phyloP scores from a whole-genome alignment of 2,329 filamentous ascomycete genomes.

The Sporothrix schenckii region DNA sequence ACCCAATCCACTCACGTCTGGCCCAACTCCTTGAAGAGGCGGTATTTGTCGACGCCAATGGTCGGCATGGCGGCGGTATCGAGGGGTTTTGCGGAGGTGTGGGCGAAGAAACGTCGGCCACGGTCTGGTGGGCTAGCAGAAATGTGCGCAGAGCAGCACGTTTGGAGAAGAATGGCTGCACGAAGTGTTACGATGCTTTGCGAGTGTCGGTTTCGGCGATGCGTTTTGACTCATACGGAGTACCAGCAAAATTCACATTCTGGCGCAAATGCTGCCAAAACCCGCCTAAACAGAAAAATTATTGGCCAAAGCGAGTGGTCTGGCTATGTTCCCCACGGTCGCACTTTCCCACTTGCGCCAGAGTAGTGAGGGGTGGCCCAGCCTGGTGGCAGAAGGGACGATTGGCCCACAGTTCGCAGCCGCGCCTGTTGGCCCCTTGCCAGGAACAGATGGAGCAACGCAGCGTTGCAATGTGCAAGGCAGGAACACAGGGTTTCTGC shows the following conservation, averaged over 20 bases:
- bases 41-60: constrained; percentile 94
- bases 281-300: constrained; percentile 25
- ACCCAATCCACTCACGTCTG: constrained; percentile 63
- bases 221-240: constrained; percentile 29
- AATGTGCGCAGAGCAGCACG: not conserved
- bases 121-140: not conserved
- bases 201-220: constrained; percentile 13
- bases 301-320: constrained; percentile 21
- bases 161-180: constrained; percentile 6
- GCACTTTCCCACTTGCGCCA: constrained; percentile 1
- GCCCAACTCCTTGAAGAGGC: constrained; percentile 89
- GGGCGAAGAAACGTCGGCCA: not conserved
- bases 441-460: not conserved
- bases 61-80: constrained; percentile 64
- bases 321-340: constrained; percentile 9
- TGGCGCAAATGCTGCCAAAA: not conserved
- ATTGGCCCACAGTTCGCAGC: constrained; percentile 14
- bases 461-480: not conserved
- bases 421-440: constrained; percentile 5
- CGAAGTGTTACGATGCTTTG: constrained; percentile 8
- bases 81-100: not conserved
- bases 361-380: constrained; percentile 30
- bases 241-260: constrained; percentile 22
- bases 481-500: constrained; percentile 19
- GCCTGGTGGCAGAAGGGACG: constrained; percentile 18